Conservation (phyloP, 2,329 filamentous ascomycete species). For the Arthrobotrys sphaeroides region DNA sequence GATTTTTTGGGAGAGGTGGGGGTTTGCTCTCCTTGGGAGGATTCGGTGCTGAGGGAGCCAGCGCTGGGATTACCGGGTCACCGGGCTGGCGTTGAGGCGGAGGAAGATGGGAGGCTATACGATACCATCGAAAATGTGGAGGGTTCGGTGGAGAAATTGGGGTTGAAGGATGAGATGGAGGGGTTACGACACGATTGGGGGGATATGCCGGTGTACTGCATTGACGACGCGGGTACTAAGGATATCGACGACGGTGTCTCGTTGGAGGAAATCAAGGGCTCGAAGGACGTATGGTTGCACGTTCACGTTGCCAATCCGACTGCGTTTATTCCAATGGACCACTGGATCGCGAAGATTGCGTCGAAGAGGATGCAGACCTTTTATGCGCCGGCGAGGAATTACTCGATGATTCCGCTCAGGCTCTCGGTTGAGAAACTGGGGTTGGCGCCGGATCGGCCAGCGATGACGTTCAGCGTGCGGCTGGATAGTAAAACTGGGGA, state of each 20-base stretch:
- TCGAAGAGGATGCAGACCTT: constrained; percentile 67
- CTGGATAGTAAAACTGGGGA: constrained; percentile 66
- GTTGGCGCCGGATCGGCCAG: constrained; percentile 65
- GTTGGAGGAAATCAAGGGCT: constrained; percentile 68
- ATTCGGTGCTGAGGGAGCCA: constrained; percentile 70
- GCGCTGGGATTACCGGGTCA: constrained; percentile 63
- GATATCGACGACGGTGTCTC: constrained; percentile 85
- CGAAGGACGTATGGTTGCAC: constrained; percentile 75
- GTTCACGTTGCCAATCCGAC: constrained; percentile 82
- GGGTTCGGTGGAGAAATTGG: constrained; percentile 58
- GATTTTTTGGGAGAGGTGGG: constrained; percentile 80
- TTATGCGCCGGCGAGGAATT: constrained; percentile 70
- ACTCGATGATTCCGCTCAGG: constrained; percentile 70
- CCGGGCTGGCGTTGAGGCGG: constrained; percentile 31
- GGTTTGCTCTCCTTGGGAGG: constrained; percentile 75
- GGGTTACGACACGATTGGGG: constrained; percentile 70
- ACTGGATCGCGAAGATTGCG: constrained; percentile 70
- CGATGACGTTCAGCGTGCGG: constrained; percentile 71
- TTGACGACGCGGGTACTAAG: constrained; percentile 73
- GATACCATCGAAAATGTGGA: constrained; percentile 44
- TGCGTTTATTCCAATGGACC: constrained; percentile 71
- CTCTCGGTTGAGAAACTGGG: constrained; percentile 68
- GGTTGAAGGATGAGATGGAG: constrained; percentile 65
- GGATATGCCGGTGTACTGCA: constrained; percentile 73
- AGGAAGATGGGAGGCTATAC: constrained; percentile 22